A percentile compares a stretch with the other conserved stretches of the same genome.
These are phyloP conservation scores for Arachnopeziza araneosa DNA, from an alignment of 2,329 filamentous ascomycete species.

Conservation along the genomic window DNA sequence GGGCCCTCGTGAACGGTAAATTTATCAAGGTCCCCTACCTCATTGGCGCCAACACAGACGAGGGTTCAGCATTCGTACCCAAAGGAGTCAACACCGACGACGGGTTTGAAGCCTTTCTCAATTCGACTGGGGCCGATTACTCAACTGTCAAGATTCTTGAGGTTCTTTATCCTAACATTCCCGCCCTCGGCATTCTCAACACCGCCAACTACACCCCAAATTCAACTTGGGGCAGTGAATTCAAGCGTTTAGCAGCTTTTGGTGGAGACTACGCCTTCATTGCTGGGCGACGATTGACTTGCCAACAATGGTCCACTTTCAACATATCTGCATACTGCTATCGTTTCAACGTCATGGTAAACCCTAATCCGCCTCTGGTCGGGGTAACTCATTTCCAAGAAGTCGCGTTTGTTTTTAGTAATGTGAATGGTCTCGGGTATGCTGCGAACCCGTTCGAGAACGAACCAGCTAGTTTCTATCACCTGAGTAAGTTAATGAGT, in stretches of 20 bases:
- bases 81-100: conserved; percentile 58
- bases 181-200: conserved; percentile 51
- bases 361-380: conserved; percentile 9
- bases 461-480: conserved; percentile 9
- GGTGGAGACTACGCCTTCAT: conserved; percentile 51
- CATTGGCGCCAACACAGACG: conserved; percentile 1
- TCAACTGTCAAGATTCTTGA: conserved; percentile 51
- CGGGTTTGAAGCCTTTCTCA: conserved; percentile 34
- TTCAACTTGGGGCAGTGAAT: neutral
- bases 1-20: conserved; percentile 40
- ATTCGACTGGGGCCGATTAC: conserved; percentile 44
- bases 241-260: conserved; percentile 46
- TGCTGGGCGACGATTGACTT: conserved; percentile 48
- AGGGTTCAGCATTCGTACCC: conserved; percentile 41
- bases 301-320: conserved; percentile 44
- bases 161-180: conserved; percentile 50
- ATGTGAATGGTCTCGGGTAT: conserved; percentile 25
- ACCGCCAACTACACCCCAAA: conserved; percentile 64
- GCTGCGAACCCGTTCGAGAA: conserved; percentile 16
- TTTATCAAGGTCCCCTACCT: conserved; percentile 34
- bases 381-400: conserved; percentile 48
- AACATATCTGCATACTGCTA: conserved; percentile 51
- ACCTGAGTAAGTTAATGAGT: conserved; percentile 19
- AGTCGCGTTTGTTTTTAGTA: conserved; percentile 35
- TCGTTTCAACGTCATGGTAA: conserved; percentile 52